Evolutionary conservation across 208 protist genomes (phyloP).

Genomic region (Naegleria gruberi): DNA sequence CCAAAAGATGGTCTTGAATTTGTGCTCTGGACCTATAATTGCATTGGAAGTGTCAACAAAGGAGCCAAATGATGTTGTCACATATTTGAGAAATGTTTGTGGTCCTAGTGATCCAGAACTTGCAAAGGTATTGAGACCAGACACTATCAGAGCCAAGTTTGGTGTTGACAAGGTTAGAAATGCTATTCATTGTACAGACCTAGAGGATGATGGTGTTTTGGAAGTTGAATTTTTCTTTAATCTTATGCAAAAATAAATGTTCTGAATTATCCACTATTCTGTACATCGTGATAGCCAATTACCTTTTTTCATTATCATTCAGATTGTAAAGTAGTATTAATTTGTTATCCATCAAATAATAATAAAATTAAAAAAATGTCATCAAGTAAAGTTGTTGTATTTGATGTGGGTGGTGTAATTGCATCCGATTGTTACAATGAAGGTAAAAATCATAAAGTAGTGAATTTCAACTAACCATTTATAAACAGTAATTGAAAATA

Average conservation of each 20-base stretch:
- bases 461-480: too few relatives aligned
- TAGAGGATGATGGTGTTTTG: conserved; percentile 84
- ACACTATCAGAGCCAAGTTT: conserved; percentile 79
- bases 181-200: conserved; percentile 88
- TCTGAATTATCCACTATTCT: background rate
- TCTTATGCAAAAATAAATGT: background rate
- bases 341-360: too few relatives aligned
- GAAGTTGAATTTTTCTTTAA: conserved; percentile 49
- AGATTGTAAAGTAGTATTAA: too few relatives aligned
- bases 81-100: conserved; percentile 65
- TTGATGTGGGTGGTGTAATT: background rate
- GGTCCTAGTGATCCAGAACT: conserved; percentile 74
- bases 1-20: conserved; percentile 73
- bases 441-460: too few relatives aligned
- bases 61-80: conserved; percentile 66
- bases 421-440: background rate
- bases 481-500: too few relatives aligned
- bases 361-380: background rate
- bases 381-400: background rate
- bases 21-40: conserved; percentile 70
- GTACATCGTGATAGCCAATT: background rate
- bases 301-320: background rate
- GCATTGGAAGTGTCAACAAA: conserved; percentile 59
- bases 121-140: conserved; percentile 72
- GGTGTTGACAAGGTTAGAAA: conserved; percentile 72